Evolutionary conservation across 768 basidiomycete genomes (phyloP), one percentile per base, ranked within the genome.

Genomic region (Leccinum barrowsii): DNA sequence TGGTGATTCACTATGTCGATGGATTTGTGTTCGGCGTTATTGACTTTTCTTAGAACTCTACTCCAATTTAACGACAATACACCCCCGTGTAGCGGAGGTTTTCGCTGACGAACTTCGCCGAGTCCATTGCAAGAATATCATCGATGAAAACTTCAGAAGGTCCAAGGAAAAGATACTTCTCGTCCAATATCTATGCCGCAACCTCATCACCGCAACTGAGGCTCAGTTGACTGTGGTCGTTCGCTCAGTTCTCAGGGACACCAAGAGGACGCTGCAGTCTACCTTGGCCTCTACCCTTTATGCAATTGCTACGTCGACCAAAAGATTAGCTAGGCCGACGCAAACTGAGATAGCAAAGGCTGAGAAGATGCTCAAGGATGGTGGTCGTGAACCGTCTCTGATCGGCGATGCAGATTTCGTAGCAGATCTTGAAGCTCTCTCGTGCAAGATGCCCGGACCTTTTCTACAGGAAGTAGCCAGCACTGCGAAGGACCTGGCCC

Each of bases 81-180:
- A 70, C 55, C 63, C 67, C 0, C 57, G 62, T 24, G 59, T 70
- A 17, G 63, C 54, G 28, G 65, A 69, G 12, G 47, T 5, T 13
- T 56, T 70, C 17, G 12, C 46, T 3, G 67, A 71, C 4, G 67
- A 69, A 47, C 52, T 71, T 44, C 54, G 47, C 30, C 61, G 50
- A 49, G 32, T 24, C 13, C 60, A 59, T 12, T 66, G 52, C 46
- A 63, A 67, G 54, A 57, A 26, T 17, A 52, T 70, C 49, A 15
- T 37, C 0, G 65, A 71, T 2, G 61, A 63, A 47, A 48, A 22
- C 13, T 71, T 70, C 53, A 60, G 62, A 49, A 66, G 26, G 32
- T 67, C 60, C 2, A 70, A 70, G 50, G 69, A 65, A 30, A 66
- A 59, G 21, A 67, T 70, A 0, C 59, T 60, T 21, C 59, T 69